phyloP scores from a whole-genome alignment of 1,284 basidiomycete species.

The Tylopilus sp. region DNA sequence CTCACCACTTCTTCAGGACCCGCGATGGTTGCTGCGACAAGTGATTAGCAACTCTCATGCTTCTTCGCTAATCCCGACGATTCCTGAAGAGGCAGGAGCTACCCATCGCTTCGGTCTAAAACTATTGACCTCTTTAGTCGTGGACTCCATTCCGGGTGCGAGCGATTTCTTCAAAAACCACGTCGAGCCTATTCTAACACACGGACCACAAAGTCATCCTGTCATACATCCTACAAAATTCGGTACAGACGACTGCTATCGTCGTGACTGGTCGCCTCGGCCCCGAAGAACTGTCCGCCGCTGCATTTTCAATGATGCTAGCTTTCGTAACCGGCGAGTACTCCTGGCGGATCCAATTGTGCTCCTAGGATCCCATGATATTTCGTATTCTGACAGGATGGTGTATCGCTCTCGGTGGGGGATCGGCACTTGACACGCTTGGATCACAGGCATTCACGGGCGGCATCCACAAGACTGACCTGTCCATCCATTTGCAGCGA shows the following conservation, averaged over 20 bases:
- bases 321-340: conserved; percentile 75
- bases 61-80: conserved; percentile 14
- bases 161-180: neutral
- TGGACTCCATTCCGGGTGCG: conserved; percentile 58
- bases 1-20: conserved; percentile 23
- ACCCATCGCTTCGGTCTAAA: conserved; percentile 20
- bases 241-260: conserved; percentile 64
- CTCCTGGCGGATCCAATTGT: conserved; percentile 21
- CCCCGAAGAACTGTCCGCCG: conserved; percentile 63
- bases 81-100: conserved; percentile 23
- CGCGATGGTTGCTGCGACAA: conserved; percentile 7
- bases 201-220: conserved; percentile 47
- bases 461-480: conserved; percentile 51
- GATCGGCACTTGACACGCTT: conserved; percentile 74
- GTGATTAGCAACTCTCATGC: neutral
- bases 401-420: conserved; percentile 73
- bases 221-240: conserved; percentile 72
- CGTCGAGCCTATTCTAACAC: neutral
- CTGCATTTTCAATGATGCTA: conserved; percentile 73
- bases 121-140: conserved; percentile 48
- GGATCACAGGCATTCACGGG: conserved; percentile 76
- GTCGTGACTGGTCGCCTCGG: conserved; percentile 65
- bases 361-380: conserved; percentile 52
- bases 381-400: conserved; percentile 49
- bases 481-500: conserved; percentile 69